Percentiles rank a stretch among this genome's conserved stretches.
phyloP scores from a whole-genome alignment of 2,329 filamentous ascomycete species.

The Didymella arachidicola region DNA sequence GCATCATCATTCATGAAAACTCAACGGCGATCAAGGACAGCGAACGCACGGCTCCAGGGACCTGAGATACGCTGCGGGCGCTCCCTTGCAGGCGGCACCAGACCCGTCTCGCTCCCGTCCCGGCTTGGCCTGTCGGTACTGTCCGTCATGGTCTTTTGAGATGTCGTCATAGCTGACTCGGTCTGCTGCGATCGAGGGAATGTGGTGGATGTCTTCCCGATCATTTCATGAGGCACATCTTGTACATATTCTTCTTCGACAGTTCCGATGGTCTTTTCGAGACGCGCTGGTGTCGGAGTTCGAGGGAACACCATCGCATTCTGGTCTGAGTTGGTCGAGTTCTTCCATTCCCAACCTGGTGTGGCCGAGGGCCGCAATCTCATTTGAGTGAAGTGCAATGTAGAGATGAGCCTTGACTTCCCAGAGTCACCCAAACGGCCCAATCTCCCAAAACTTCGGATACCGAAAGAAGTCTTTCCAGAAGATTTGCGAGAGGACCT shows the following conservation, averaged over 20 bases:
- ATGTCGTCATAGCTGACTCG: neutral
- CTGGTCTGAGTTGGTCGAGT: neutral
- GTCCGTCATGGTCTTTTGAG: conserved; percentile 7
- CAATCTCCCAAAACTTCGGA: neutral
- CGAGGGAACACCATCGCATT: neutral
- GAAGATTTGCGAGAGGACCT: neutral
- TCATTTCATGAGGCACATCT: conserved; percentile 1
- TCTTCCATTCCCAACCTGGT: neutral
- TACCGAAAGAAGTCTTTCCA: neutral
- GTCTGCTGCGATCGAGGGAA: neutral
- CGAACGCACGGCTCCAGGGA: conserved; percentile 23
- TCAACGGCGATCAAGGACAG: conserved; percentile 17
- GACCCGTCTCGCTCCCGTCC: conserved; percentile 12
- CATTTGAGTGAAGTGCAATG: conserved; percentile 16
- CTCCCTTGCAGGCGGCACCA: conserved; percentile 14
- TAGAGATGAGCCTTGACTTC: conserved; percentile 16
- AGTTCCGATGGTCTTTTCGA: neutral
- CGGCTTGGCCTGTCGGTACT: conserved; percentile 10
- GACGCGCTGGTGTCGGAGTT: neutral
- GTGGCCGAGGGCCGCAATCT: neutral
- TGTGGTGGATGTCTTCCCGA: conserved; percentile 1
- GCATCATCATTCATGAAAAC: neutral
- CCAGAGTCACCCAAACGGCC: neutral
- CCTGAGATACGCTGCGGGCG: conserved; percentile 20
- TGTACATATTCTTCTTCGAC: conserved; percentile 1